These are phyloP conservation scores for Mycena epipterygia DNA, from an alignment of 768 basidiomycete genomes.

Conservation along the genomic window DNA sequence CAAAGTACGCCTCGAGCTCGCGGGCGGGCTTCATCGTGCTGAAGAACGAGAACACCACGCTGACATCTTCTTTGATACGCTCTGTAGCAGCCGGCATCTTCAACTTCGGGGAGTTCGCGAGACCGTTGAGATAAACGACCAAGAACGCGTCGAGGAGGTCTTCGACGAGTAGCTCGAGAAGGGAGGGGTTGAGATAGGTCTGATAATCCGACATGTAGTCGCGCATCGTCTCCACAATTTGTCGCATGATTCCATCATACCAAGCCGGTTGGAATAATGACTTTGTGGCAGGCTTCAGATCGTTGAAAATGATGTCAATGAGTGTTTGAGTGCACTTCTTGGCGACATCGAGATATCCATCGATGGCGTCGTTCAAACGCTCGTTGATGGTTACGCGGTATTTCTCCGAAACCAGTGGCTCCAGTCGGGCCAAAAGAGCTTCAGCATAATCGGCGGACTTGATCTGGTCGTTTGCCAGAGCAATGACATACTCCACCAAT, in stretches of 20 bases:
- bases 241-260: constrained; percentile 91
- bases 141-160: constrained; percentile 94
- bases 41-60: constrained; percentile 86
- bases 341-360: constrained; percentile 97
- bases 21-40: constrained; percentile 78
- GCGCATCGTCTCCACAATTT: constrained; percentile 94
- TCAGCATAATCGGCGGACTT: constrained; percentile 96
- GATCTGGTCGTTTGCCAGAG: constrained; percentile 97
- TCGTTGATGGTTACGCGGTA: constrained; percentile 88
- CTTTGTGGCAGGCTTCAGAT: constrained; percentile 89
- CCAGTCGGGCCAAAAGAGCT: constrained; percentile 85
- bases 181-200: constrained; percentile 87
- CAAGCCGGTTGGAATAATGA: constrained; percentile 85
- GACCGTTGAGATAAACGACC: constrained; percentile 89
- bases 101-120: constrained; percentile 87
- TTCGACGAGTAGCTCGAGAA: constrained; percentile 93
- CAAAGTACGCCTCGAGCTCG: constrained; percentile 87
- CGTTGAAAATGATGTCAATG: constrained; percentile 96
- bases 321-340: constrained; percentile 97
- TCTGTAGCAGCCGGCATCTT: constrained; percentile 89
- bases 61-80: constrained; percentile 86
- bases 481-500: constrained; percentile 95
- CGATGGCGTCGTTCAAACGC: constrained; percentile 94
- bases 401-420: constrained; percentile 94
- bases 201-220: constrained; percentile 98